phyloP scores from a whole-genome alignment of 2,329 filamentous ascomycete species.

The Diplodia intermedia region DNA sequence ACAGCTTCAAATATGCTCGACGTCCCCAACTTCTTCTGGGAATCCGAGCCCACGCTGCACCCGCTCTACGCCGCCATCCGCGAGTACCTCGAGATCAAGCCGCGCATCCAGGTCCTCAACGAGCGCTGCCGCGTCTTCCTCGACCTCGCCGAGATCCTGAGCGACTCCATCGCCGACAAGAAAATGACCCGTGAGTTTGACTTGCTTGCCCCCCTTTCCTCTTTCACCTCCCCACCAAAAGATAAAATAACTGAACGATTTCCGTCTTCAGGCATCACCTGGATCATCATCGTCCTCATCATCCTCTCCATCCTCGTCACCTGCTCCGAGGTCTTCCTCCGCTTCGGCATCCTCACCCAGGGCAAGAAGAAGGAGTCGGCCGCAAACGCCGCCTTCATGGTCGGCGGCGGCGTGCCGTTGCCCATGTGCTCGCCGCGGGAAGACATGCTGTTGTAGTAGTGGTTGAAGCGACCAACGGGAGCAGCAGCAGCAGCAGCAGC shows the following conservation, averaged over 20 bases:
- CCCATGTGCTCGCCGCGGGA: conserved; percentile 30
- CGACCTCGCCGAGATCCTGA: conserved; percentile 92
- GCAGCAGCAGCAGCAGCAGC: neutral
- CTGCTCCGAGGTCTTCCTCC: conserved; percentile 82
- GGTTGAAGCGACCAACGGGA: too few species aligned
- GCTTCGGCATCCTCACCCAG: conserved; percentile 63
- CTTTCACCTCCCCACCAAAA: too few species aligned
- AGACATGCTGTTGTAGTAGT: conserved; percentile 1
- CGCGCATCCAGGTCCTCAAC: conserved; percentile 94
- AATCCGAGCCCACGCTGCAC: conserved; percentile 91
- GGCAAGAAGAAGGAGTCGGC: conserved; percentile 15
- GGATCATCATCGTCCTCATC: conserved; percentile 97
- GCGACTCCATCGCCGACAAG: conserved; percentile 87
- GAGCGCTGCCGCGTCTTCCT: conserved; percentile 96
- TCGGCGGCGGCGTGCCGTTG: conserved; percentile 2
- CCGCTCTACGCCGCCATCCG: conserved; percentile 93
- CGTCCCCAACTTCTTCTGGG: conserved; percentile 98
- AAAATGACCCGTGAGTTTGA: conserved; percentile 77
- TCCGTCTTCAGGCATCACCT: conserved; percentile 71
- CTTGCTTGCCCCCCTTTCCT: too few species aligned
- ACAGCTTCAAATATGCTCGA: conserved; percentile 93
- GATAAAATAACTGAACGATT: too few species aligned
- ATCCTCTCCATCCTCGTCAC: conserved; percentile 90
- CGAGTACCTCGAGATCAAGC: conserved; percentile 97
- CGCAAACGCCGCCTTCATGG: neutral